Conservation (phyloP, 75 land plant species). For the Sequoiadendron giganteum region DNA sequence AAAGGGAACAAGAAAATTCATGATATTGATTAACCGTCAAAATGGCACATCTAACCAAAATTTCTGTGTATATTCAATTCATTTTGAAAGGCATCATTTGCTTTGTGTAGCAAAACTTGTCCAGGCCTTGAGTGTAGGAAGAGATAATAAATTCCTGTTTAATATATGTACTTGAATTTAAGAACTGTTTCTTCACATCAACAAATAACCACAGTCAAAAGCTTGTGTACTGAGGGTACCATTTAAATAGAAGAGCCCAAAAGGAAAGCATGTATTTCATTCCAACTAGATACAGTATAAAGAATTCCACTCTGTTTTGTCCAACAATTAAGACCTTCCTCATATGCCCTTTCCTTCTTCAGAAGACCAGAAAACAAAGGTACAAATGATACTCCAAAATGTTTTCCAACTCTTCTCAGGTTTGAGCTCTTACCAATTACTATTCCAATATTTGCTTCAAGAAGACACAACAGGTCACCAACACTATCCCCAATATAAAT, state of each 20-base stretch:
- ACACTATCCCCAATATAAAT: constrained; percentile 91
- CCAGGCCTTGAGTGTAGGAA: not conserved
- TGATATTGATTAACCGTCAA: not conserved
- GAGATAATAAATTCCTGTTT: not conserved
- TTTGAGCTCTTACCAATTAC: constrained; percentile 73
- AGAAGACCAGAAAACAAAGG: constrained; percentile 62
- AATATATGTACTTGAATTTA: constrained; percentile 1
- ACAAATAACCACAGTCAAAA: not conserved
- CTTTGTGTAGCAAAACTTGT: not conserved
- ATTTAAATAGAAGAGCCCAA: constrained; percentile 10
- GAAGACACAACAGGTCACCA: constrained; percentile 89
- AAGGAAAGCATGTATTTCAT: constrained; percentile 17
- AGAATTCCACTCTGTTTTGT: constrained; percentile 11
- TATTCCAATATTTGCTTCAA: constrained; percentile 88
- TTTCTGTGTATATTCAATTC: not conserved
- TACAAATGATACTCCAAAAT: constrained; percentile 71
- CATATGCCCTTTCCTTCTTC: constrained; percentile 39
- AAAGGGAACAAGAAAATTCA: not conserved
- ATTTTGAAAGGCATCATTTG: constrained; percentile 2
- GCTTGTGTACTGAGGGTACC: not conserved
- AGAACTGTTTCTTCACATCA: not conserved
- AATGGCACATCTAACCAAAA: not conserved
- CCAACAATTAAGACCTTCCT: constrained; percentile 16
- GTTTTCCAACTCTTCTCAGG: constrained; percentile 57
- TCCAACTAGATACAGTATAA: constrained; percentile 13